Conservation (phyloP, 2,329 filamentous ascomycete species). For the Diaporthe sp. region DNA sequence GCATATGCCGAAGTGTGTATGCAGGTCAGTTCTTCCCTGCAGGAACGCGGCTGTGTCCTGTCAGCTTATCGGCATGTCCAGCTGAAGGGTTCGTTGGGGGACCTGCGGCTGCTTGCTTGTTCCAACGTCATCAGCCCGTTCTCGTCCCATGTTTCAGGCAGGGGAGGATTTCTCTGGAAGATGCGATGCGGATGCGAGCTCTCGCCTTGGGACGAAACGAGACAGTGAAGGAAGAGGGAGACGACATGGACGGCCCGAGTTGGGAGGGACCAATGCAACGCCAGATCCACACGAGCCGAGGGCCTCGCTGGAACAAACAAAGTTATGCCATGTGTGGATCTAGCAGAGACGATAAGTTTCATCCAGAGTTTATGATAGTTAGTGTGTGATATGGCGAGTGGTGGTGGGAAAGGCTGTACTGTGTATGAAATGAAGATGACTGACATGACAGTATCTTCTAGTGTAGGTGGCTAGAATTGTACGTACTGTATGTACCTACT, state of each 20-base stretch:
- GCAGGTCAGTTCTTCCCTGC: slow-evolving; percentile 24
- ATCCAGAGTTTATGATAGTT: slow-evolving; percentile 1
- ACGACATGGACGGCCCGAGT: slow-evolving; percentile 7
- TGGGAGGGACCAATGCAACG: slow-evolving; percentile 4
- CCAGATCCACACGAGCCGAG: slow-evolving; percentile 9
- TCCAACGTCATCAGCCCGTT: slow-evolving; percentile 20
- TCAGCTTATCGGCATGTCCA: background rate
- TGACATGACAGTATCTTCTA: background rate
- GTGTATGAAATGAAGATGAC: slow-evolving; percentile 14
- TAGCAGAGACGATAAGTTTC: slow-evolving; percentile 16
- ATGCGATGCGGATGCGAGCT: background rate
- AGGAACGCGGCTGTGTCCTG: slow-evolving; percentile 26
- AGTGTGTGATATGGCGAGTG: background rate
- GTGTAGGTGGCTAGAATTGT: background rate
- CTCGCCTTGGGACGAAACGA: slow-evolving; percentile 5
- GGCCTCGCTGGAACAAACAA: slow-evolving; percentile 10
- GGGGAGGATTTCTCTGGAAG: background rate
- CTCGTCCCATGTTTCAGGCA: slow-evolving; percentile 22
- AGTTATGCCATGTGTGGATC: background rate
- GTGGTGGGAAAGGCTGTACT: background rate
- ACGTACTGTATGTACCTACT: background rate
- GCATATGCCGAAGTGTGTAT: slow-evolving; percentile 26
- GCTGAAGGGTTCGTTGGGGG: background rate
- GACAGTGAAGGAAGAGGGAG: background rate
- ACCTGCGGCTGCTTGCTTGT: background rate